Base-by-base conservation (phyloP, 2,329 filamentous ascomycete genomes). In the Xylaria multiplex region DNA sequence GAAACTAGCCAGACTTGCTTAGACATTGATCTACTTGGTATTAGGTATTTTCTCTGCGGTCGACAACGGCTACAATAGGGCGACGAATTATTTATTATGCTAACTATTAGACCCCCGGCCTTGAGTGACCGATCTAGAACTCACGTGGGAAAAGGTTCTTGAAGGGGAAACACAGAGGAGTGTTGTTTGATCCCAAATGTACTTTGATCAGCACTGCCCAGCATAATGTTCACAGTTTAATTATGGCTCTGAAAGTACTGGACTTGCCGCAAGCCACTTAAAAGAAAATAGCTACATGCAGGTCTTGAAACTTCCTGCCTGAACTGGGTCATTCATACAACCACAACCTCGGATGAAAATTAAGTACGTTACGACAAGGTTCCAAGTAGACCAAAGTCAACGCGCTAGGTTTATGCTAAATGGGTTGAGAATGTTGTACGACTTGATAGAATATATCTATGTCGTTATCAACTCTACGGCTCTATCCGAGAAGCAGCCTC, bases 221-320 rank as follows among this genome's bases (percentile, higher is more conserved):
- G 53, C 43, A 55, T 50, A 24, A 37, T 62, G 59, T 63, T 24
- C 61, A 54, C 35, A 30, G 49, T 46, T 53, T 37, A 24, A 22
- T 35, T 64, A 32, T 52, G 40, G 57, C 37, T 49, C 42, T 50
- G 40, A 42, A 48, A 48, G 49, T 53, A 50, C 62, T 61, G 52
- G 56, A 54, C 61, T 57, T 57, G 58, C 49, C 40, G 49, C 55
- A 65, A 65, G 57, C 55, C 59, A 64, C 48, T 53, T 55, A 6
- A 37, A 62, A 67, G 48, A 64, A 59, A 58, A 53, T 59, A 62
- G 54, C 42, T 64, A 58, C 52, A 65, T 67, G 65, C 65, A 67
- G 65, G 59, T 59, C 61, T 66, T 67, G 67, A 69, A 69, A 69
- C 64, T 57, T 57, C 54, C 62, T 67, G 67, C 67, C 65, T 62